Conservation (phyloP, 202 grass and related monocot species). For the Eragrostis tef region DNA sequence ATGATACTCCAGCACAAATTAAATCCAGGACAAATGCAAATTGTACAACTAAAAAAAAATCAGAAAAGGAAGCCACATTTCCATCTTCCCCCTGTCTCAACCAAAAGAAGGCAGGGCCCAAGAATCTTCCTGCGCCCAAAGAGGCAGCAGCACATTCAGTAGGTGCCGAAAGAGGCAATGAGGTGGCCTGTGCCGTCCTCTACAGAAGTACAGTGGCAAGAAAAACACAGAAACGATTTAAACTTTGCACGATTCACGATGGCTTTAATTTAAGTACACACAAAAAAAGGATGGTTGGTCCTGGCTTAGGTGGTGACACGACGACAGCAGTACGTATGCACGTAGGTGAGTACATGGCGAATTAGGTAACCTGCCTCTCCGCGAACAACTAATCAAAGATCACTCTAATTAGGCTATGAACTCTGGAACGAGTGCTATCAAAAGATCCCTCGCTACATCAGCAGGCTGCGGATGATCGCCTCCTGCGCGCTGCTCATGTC, state of each 20-base stretch:
- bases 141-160: constrained; percentile 5
- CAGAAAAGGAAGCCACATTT: constrained; percentile 12
- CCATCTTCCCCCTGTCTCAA: background rate
- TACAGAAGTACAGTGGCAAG: background rate
- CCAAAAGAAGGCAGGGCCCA: constrained; percentile 12
- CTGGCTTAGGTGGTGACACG: constrained; percentile 27
- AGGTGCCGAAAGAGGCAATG: background rate
- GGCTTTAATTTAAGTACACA: constrained; percentile 30
- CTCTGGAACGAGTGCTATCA: background rate
- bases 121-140: constrained; percentile 41
- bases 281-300: constrained; percentile 51
- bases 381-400: constrained; percentile 35
- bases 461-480: constrained; percentile 79
- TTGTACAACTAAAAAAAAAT: background rate
- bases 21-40: too few relatives aligned
- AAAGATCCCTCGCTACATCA: constrained; percentile 60
- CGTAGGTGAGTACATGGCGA: constrained; percentile 36
- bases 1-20: too few relatives aligned
- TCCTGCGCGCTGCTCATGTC: constrained; percentile 83
- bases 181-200: background rate
- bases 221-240: constrained; percentile 2
- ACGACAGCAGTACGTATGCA: constrained; percentile 15
- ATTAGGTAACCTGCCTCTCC: constrained; percentile 41
- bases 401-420: constrained; percentile 45
- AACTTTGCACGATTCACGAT: constrained; percentile 23